Evolutionary conservation across 352 stramenopile genomes (phyloP).

Genomic region (Elongisporangium anandrum): DNA sequence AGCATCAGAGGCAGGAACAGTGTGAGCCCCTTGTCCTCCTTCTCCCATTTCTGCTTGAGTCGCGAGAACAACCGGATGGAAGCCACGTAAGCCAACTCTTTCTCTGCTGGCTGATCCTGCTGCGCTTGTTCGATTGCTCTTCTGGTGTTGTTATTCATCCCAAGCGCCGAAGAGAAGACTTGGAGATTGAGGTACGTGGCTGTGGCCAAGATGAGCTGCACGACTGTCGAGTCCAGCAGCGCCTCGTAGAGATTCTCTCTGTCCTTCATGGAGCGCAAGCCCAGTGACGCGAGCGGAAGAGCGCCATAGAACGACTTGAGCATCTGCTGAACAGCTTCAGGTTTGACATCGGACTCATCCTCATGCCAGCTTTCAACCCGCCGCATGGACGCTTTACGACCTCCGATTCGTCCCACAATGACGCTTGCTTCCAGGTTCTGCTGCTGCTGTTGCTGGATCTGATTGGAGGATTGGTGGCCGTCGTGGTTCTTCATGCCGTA

Average conservation of each 20-base stretch:
- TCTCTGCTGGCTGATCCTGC: constrained; percentile 16
- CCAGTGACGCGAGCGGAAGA: constrained; percentile 39
- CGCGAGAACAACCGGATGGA: constrained; percentile 28
- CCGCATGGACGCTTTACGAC: constrained; percentile 27
- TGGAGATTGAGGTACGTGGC: constrained; percentile 38
- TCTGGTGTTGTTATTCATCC: neutral
- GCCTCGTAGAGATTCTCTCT: constrained; percentile 21
- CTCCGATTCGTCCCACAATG: neutral
- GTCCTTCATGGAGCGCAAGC: constrained; percentile 26
- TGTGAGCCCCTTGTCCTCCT: constrained; percentile 20
- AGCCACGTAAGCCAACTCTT: constrained; percentile 41
- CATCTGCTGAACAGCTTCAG: constrained; percentile 32
- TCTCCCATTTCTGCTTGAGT: constrained; percentile 17
- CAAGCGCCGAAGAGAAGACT: constrained; percentile 17
- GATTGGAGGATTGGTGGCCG: neutral
- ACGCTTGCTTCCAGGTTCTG: constrained; percentile 14
- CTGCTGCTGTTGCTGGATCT: constrained; percentile 8
- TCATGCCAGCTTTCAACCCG: constrained; percentile 44
- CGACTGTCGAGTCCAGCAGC: constrained; percentile 17
- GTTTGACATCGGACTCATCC: constrained; percentile 18
- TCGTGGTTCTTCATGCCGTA: constrained; percentile 31
- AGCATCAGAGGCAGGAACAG: constrained; percentile 50
- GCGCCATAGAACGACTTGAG: constrained; percentile 38
- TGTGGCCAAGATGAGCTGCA: constrained; percentile 32
- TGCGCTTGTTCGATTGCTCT: constrained; percentile 3